phyloP scores from a whole-genome alignment of 2,329 filamentous ascomycete species.

The Pseudocercospora vitis region DNA sequence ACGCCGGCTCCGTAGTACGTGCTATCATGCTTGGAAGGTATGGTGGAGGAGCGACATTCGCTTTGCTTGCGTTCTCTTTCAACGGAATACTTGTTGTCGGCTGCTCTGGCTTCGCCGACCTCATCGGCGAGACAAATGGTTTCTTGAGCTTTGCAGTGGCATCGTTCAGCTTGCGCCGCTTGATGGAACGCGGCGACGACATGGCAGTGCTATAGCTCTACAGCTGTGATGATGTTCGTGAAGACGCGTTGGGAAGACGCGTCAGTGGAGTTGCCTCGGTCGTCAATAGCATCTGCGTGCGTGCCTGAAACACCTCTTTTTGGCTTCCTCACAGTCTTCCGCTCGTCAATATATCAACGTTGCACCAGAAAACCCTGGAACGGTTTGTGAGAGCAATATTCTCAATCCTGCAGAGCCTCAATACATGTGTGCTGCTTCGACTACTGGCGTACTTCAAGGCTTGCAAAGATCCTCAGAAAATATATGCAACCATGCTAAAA shows the following conservation, averaged over 20 bases:
- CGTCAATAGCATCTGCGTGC: no score
- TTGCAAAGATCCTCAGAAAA: no score
- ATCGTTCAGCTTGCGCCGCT: slow-evolving; percentile 63
- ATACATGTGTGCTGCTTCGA: no score
- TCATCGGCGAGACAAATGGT: slow-evolving; percentile 71
- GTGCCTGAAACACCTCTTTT: no score
- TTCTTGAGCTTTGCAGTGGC: slow-evolving; percentile 62
- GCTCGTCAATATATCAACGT: no score
- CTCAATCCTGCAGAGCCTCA: no score
- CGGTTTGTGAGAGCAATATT: no score
- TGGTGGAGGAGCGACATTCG: slow-evolving; percentile 15
- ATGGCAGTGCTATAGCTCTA: slow-evolving; percentile 11
- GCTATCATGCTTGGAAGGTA: slow-evolving; percentile 36
- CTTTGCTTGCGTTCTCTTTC: slow-evolving; percentile 19
- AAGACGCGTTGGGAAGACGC: slow-evolving; percentile 4
- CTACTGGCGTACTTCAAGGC: no score
- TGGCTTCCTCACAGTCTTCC: no score
- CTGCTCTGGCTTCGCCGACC: slow-evolving; percentile 41
- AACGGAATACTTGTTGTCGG: slow-evolving; percentile 20
- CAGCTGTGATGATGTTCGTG: not conserved
- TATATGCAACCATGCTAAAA: no score
- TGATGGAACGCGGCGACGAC: slow-evolving; percentile 39
- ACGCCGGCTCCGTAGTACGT: slow-evolving; percentile 27
- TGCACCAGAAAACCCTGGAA: no score
- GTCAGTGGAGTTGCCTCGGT: not conserved